Evolutionary conservation across 169 alveolate species (phyloP).

Genomic region (Theileria orientalis): DNA sequence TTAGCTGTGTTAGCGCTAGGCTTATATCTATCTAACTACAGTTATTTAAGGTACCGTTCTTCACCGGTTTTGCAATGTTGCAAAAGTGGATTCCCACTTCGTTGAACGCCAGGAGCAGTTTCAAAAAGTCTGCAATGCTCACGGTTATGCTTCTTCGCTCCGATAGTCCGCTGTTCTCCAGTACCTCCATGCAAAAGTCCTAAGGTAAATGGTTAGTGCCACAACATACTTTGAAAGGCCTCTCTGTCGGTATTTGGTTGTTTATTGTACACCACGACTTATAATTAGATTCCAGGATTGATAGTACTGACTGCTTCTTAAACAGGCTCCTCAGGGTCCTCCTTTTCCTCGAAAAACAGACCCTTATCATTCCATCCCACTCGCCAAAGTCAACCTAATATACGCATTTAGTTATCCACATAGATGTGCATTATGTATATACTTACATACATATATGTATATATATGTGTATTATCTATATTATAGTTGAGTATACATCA

Average conservation of each 20-base stretch:
- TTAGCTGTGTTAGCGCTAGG: too few relatives aligned
- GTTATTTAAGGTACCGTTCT: neutral
- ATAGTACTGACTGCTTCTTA: conserved; percentile 88
- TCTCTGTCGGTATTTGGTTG: conserved; percentile 62
- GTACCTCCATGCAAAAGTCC: conserved; percentile 63
- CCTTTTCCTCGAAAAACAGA: conserved; percentile 96
- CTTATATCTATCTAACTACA: conserved; percentile 13
- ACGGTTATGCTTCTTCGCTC: conserved; percentile 82
- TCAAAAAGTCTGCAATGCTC: conserved; percentile 84
- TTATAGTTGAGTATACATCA: conserved; percentile 5
- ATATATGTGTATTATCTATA: too few relatives aligned
- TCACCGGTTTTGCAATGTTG: conserved; percentile 66
- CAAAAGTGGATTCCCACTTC: conserved; percentile 86
- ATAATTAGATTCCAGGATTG: conserved; percentile 91
- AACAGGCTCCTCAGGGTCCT: conserved; percentile 95
- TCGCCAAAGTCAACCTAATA: conserved; percentile 92
- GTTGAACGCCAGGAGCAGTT: conserved; percentile 84
- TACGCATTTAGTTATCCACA: too few relatives aligned
- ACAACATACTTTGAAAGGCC: conserved; percentile 45
- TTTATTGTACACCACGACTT: conserved; percentile 84
- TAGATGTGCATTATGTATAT: too few relatives aligned
- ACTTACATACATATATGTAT: neutral
- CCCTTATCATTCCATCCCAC: conserved; percentile 98
- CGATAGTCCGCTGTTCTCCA: conserved; percentile 73
- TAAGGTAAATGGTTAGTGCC: neutral